Conservation (phyloP, 1,284 basidiomycete species). For the Athelia sp. region DNA sequence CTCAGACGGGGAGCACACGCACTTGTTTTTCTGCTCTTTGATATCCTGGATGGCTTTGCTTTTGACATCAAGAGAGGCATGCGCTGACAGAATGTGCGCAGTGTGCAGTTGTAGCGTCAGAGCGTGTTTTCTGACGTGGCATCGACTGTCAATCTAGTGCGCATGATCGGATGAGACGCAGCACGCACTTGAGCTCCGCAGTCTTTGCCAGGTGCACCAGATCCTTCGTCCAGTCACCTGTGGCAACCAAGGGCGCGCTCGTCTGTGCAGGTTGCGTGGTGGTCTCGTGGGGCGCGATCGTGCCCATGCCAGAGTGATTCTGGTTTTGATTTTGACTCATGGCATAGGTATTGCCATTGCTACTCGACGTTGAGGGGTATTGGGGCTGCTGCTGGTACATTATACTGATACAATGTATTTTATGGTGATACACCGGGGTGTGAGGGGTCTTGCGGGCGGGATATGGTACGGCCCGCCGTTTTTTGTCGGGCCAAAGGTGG, state of each 20-base stretch:
- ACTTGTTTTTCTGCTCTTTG: slow-evolving; percentile 78
- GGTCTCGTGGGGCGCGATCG: not conserved
- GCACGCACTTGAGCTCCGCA: slow-evolving; percentile 71
- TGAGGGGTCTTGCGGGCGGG: not conserved
- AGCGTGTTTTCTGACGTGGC: slow-evolving; percentile 62
- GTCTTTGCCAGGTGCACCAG: slow-evolving; percentile 78
- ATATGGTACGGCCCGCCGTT: too few relatives aligned
- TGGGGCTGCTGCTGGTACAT: not conserved
- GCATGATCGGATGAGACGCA: not conserved
- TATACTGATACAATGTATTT: not conserved
- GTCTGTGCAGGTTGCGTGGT: not conserved
- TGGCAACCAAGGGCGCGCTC: slow-evolving; percentile 52
- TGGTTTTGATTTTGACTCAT: not conserved
- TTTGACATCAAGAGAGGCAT: slow-evolving; percentile 70
- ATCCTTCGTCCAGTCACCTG: slow-evolving; percentile 79
- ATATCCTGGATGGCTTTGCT: slow-evolving; percentile 72
- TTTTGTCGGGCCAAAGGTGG: not conserved
- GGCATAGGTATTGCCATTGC: not conserved
- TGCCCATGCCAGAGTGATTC: not conserved
- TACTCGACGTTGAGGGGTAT: not conserved
- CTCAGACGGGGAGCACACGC: slow-evolving; percentile 16
- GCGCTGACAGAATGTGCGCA: slow-evolving; percentile 78
- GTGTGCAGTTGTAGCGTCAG: slow-evolving; percentile 76
- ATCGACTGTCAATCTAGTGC: too few relatives aligned
- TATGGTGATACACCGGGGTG: not conserved